phyloP scores from a whole-genome alignment of 1,139 yeast genomes.

The Lodderomyces metapsilosis region DNA sequence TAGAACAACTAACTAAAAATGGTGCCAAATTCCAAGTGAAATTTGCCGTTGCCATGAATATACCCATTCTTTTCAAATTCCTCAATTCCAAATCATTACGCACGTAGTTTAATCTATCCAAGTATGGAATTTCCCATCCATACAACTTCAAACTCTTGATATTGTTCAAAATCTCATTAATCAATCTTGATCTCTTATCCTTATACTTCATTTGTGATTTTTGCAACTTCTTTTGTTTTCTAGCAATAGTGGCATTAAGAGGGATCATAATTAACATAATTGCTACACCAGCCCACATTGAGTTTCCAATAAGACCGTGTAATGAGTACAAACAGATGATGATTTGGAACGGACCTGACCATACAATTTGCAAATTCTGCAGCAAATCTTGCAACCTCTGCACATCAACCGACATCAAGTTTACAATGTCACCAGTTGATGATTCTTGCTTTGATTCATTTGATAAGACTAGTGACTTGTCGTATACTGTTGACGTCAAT shows the following conservation, averaged over 20 bases:
- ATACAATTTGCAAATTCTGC: conserved; percentile 80
- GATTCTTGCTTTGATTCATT: conserved; percentile 79
- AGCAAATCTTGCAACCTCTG: conserved; percentile 90
- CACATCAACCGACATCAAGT: conserved; percentile 94
- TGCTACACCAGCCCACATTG: conserved; percentile 97
- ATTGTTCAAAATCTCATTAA: conserved; percentile 85
- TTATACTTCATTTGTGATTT: conserved; percentile 49
- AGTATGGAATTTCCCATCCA: conserved; percentile 93
- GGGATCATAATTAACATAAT: conserved; percentile 87
- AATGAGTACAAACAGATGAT: conserved; percentile 73
- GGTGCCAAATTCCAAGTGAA: conserved; percentile 90
- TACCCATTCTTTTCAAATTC: conserved; percentile 75
- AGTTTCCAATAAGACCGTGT: conserved; percentile 73
- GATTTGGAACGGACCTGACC: conserved; percentile 98
- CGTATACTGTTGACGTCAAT: conserved; percentile 73
- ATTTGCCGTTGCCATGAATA: conserved; percentile 67
- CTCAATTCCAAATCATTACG: conserved; percentile 87
- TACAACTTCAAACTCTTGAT: conserved; percentile 89
- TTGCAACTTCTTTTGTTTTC: conserved; percentile 73
- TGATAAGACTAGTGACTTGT: conserved; percentile 76
- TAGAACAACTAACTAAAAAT: conserved; percentile 84
- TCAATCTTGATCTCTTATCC: conserved; percentile 52
- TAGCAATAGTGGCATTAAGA: conserved; percentile 71
- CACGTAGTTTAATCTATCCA: conserved; percentile 67
- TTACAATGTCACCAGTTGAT: conserved; percentile 96